These are phyloP conservation scores for Begonia masoniana DNA, from an alignment of 306 rosid genomes.

Conservation along the genomic window DNA sequence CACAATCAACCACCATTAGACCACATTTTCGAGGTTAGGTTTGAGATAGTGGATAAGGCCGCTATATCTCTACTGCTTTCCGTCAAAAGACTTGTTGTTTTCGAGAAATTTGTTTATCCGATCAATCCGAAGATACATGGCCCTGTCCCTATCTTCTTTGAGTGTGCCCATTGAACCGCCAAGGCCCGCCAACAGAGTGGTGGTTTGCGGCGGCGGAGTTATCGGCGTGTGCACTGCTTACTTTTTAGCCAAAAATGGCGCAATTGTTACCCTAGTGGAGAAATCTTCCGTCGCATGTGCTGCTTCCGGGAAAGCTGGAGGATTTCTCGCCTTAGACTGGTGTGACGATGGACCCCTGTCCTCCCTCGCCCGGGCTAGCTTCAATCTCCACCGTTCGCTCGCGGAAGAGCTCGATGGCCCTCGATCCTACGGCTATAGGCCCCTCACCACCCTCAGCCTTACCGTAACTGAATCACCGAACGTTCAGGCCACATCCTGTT, in stretches of 20 bases:
- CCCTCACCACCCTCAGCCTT: conserved; percentile 59
- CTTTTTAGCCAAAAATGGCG: conserved; percentile 68
- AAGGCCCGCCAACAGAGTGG: conserved; percentile 20
- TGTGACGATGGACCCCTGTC: conserved; percentile 63
- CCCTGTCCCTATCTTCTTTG: too few relatives aligned
- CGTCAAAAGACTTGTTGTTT: too few relatives aligned
- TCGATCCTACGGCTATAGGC: conserved; percentile 66
- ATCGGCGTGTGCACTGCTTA: conserved; percentile 78
- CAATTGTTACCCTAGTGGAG: conserved; percentile 69
- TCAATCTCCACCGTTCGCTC: conserved; percentile 73
- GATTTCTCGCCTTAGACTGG: conserved; percentile 93
- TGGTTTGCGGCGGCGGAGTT: conserved; percentile 85
- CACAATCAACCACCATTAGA: too few relatives aligned
- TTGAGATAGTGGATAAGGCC: too few relatives aligned
- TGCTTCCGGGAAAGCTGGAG: conserved; percentile 89
- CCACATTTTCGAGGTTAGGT: too few relatives aligned
- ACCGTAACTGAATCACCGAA: conserved; percentile 32
- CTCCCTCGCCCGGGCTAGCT: conserved; percentile 64
- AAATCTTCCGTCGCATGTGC: conserved; percentile 74
- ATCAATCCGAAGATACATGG: too few relatives aligned
- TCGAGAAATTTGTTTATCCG: too few relatives aligned
- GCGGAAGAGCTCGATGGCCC: conserved; percentile 56
- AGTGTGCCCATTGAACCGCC: too few relatives aligned
- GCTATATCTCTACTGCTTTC: too few relatives aligned
- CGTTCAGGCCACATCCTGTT: conserved; percentile 14